Evolutionary conservation across 768 basidiomycete species (phyloP).

Genomic region (Collybiopsis confluens): DNA sequence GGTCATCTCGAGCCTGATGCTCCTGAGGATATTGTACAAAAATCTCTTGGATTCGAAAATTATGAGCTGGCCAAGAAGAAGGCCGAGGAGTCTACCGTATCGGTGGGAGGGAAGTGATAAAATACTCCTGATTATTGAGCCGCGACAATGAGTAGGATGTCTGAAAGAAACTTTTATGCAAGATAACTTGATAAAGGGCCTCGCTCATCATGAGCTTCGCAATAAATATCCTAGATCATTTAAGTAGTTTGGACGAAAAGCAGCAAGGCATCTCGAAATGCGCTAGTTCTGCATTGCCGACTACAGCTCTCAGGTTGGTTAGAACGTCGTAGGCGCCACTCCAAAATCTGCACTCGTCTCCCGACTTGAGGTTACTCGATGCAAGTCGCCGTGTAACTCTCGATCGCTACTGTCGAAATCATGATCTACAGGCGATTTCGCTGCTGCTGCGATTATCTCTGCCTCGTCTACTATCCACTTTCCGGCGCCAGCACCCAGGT

Average conservation of each 20-base stretch:
- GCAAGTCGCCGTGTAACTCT: slow-evolving; percentile 57
- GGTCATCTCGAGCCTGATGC: slow-evolving; percentile 94
- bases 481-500: slow-evolving; percentile 56
- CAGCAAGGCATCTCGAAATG: no score
- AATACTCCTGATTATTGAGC: no score
- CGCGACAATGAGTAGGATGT: no score
- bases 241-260: no score
- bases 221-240: no score
- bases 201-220: no score
- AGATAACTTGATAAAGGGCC: no score
- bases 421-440: background rate
- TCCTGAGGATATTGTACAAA: slow-evolving; percentile 69
- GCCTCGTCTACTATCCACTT: slow-evolving; percentile 16
- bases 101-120: background rate
- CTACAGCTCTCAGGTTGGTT: no score
- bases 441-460: slow-evolving; percentile 1
- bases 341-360: slow-evolving; percentile 67
- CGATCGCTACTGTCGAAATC: slow-evolving; percentile 11
- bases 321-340: slow-evolving; percentile 40
- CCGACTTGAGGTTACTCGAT: slow-evolving; percentile 39
- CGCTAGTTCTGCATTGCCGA: no score
- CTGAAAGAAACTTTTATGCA: no score
- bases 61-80: slow-evolving; percentile 50
- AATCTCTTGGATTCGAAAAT: slow-evolving; percentile 69
- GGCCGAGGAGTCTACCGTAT: slow-evolving; percentile 8